Conservation (phyloP, 1,139 yeast genomes). For the Sugiyamaella sp. region DNA sequence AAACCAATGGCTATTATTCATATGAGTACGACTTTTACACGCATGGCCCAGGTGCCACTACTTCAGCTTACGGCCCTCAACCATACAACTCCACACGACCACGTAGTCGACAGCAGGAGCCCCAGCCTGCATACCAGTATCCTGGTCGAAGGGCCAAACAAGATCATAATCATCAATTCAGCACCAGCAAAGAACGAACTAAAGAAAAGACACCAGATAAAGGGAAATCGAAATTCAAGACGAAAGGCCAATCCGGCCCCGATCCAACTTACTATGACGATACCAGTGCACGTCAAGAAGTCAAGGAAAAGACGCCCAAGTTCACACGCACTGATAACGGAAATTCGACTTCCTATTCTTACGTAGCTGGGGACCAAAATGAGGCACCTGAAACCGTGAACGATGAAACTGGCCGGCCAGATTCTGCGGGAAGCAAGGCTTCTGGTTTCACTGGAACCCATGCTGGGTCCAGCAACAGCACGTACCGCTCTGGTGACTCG, state of each 20-base stretch:
- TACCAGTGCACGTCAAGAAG: constrained; percentile 5
- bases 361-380: constrained; percentile 18
- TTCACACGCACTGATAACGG: constrained; percentile 19
- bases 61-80: too few relatives aligned
- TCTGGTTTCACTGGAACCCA: background rate
- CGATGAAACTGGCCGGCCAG: background rate
- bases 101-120: too few relatives aligned
- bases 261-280: background rate
- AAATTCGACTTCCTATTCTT: constrained; percentile 23
- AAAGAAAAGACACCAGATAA: background rate
- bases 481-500: background rate
- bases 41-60: too few relatives aligned
- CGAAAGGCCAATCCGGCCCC: background rate
- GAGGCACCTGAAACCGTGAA: constrained; percentile 1
- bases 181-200: background rate
- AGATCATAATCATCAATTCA: background rate
- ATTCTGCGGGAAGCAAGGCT: background rate
- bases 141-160: background rate
- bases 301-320: constrained; percentile 11
- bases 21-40: too few relatives aligned
- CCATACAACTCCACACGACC: too few relatives aligned
- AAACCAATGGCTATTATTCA: too few relatives aligned
- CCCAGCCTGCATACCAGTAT: too few relatives aligned
- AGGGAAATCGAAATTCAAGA: background rate
- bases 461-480: background rate